Percentiles rank a stretch among this genome's conserved stretches.
Evolutionary conservation across 495 filamentous ascomycete species (phyloP).

Genomic region (Glonium stellatum): DNA sequence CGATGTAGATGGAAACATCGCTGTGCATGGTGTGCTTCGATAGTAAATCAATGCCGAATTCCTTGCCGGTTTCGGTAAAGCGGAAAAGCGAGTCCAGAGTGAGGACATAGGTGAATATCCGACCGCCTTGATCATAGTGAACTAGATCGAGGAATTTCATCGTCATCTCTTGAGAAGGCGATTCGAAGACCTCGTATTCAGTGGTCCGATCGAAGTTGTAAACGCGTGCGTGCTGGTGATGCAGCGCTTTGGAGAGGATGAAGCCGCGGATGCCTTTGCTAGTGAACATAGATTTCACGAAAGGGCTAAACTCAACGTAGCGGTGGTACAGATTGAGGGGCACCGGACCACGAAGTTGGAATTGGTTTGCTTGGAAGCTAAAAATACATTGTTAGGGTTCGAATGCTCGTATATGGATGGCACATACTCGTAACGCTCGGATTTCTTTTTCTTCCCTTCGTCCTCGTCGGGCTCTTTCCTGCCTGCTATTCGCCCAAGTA

Average conservation of each 20-base stretch:
- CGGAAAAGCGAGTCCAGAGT: conserved; percentile 78
- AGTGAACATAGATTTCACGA: conserved; percentile 84
- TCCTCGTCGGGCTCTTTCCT: conserved; percentile 55
- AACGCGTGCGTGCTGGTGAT: conserved; percentile 79
- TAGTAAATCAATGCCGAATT: conserved; percentile 86
- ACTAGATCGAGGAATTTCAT: conserved; percentile 78
- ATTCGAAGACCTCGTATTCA: conserved; percentile 52
- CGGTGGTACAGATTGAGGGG: conserved; percentile 74
- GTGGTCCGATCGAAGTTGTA: conserved; percentile 80
- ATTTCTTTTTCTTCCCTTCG: conserved; percentile 26
- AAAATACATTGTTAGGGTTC: not conserved
- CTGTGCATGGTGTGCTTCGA: conserved; percentile 95
- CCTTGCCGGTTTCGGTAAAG: conserved; percentile 91
- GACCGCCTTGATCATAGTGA: conserved; percentile 74
- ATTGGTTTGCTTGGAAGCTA: conserved; percentile 89
- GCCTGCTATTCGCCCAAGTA: conserved; percentile 76
- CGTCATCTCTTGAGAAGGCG: conserved; percentile 54
- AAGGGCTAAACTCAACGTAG: conserved; percentile 86
- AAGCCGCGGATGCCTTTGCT: conserved; percentile 65
- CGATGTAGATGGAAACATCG: conserved; percentile 81
- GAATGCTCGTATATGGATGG: not conserved
- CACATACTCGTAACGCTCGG: conserved; percentile 68
- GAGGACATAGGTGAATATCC: conserved; percentile 87
- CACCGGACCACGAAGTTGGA: conserved; percentile 79
- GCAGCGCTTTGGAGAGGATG: conserved; percentile 73